Base-by-base conservation (phyloP, 2,329 filamentous ascomycete species). In the Ophiostoma sp. region DNA sequence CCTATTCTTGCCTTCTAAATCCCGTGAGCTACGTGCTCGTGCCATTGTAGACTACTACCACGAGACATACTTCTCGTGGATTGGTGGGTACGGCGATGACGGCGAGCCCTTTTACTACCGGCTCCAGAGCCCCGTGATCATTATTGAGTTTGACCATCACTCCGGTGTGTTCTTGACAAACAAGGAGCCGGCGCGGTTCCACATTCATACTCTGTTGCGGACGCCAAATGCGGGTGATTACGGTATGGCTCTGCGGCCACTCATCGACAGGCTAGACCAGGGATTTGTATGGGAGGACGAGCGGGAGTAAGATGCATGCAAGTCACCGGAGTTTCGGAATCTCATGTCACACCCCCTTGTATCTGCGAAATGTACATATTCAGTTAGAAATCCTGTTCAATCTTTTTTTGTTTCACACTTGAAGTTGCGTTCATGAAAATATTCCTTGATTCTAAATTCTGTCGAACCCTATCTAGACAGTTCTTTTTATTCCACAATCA, bases 61-160 rank as follows among this genome's bases (percentile, higher is more conserved):
- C n/a, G 91, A 94, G 83, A 95, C 92, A 5, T 92, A 93, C 78
- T 95, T 93, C 79, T 88, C 87, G 79, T 95, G 93, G 92, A 94
- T 95, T 71, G 93, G 93, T 3, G 89, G 88, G 0, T 92, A 84
- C 75, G 88, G 85, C 0, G 85, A 92, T 70, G 81, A 87, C 0
- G 92, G 94, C 79, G 39, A 42, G 39, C 84, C 92, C 0, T 95
- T 93, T 78, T 95, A 95, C 80, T 95, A 90, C 78, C 86, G 93
- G 0, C 87, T 95, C 2, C 92, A 95, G 80, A 93, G 89, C 76
- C 92, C 92, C 0, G 92, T 95, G 0, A 84, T 93, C 0, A 83
- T 95, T 1, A 84, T 91, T 69, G 93, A 95, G 84, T 93, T 95
- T 78, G 93, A 95, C 77, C 72, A 94, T 78, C 92, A 94, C 80